Percentiles rank a stretch among this genome's conserved stretches.
Conservation (phyloP, 2,329 filamentous ascomycete species). For the Alternaria sp. region DNA sequence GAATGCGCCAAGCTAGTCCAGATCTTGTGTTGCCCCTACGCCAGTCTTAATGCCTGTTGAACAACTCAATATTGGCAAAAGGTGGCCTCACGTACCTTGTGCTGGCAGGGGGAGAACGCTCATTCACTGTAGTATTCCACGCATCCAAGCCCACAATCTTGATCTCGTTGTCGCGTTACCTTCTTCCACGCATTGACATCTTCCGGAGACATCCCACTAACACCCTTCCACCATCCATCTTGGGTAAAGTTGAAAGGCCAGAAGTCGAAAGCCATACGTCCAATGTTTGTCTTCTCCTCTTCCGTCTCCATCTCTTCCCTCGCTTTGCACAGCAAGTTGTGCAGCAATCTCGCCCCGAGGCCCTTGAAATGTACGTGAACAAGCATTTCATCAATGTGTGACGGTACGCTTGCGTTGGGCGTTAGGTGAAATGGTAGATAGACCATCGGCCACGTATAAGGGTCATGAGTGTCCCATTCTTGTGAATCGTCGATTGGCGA, state of each 20-base stretch:
- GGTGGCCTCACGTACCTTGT: not conserved
- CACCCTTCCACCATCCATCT: not conserved
- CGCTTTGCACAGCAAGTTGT: not conserved
- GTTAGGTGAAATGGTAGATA: not conserved
- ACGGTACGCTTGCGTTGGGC: not conserved
- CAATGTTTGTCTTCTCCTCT: not conserved
- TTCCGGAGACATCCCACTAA: not conserved
- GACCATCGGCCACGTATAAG: not conserved
- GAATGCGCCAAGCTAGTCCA: not conserved
- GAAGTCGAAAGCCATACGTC: not conserved
- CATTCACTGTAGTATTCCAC: not conserved
- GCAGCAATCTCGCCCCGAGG: not conserved
- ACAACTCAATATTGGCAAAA: not conserved
- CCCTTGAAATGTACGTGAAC: not conserved
- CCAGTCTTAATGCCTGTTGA: not conserved
- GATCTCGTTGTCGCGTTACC: not conserved
- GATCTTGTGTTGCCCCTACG: not conserved
- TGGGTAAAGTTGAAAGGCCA: constrained; percentile 3
- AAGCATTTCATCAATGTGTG: not conserved
- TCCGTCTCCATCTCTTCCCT: not conserved
- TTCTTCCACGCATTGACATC: not conserved
- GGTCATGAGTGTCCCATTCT: not conserved
- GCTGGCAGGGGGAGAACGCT: not conserved
- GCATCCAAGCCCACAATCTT: not conserved
- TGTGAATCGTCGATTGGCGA: not conserved